phyloP scores from a whole-genome alignment of 179 eudicot genomes.

The Monotropa hypopitys region DNA sequence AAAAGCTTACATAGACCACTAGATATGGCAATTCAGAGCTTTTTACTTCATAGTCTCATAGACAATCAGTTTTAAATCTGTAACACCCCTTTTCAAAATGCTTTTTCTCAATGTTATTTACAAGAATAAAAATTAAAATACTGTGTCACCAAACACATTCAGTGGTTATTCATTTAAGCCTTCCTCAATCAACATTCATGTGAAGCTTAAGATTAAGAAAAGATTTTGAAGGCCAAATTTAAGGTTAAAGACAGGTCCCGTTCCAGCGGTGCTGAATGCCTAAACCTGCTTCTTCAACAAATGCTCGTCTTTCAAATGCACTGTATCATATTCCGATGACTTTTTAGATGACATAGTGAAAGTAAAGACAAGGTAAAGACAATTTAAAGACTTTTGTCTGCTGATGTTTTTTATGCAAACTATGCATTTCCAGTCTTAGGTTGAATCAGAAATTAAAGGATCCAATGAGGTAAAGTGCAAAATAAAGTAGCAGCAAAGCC shows the following conservation, averaged over 20 bases:
- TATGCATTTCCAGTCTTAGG: background rate
- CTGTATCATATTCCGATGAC: too few species aligned
- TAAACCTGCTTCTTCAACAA: background rate
- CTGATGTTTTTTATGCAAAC: background rate
- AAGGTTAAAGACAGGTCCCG: background rate
- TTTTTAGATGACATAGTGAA: background rate
- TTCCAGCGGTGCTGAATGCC: background rate
- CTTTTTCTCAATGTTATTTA: background rate
- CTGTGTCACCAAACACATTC: background rate
- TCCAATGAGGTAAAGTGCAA: background rate
- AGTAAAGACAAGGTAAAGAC: background rate
- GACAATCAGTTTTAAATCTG: background rate
- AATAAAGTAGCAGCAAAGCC: background rate
- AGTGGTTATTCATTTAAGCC: background rate
- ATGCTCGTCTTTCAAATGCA: background rate
- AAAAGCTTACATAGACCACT: background rate
- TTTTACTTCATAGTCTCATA: background rate
- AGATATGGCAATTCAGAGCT: background rate
- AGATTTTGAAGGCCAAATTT: too few species aligned
- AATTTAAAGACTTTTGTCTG: background rate
- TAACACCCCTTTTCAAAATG: background rate
- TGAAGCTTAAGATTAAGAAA: background rate
- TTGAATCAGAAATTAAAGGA: background rate
- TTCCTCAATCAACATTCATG: background rate
- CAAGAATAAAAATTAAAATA: background rate